Base-by-base conservation (phyloP, 2,329 filamentous ascomycete genomes). In the Ophiocordyceps camponoti-leonardi region DNA sequence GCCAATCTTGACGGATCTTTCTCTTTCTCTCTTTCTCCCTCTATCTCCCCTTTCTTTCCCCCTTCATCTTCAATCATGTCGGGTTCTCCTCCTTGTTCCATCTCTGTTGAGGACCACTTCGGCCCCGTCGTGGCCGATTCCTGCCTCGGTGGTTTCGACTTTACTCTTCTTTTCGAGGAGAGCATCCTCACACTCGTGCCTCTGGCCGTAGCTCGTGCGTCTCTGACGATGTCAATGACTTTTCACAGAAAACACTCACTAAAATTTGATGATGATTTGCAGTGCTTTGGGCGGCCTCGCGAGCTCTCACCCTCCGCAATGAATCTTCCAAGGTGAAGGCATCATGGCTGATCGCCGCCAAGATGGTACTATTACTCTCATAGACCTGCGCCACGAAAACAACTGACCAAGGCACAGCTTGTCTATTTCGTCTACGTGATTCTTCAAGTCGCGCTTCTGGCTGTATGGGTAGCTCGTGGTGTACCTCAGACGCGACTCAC, bases 81-180 rank as follows among this genome's bases (percentile, higher is more conserved):
- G 42, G 28, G 18, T 37, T 6, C 16, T 14, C 33, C 43, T 8
- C 42, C 45, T 19, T 51, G 48, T 37, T 48, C 48, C 26, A 47
- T 50, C 14, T 44, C 44, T 14, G 45, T 48, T 22, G 41, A 50
- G 33, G 42, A 51, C 19, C 33, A 23, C 14, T 54, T 53, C 42
- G 53, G 53, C 13, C 53, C 53, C 5, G 42, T 43, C 4, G 50
- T 54, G 33, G 47, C 44, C 31, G 26, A 18, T 12, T 42, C 43
- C 31, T 58, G 55, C 43, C 50, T 51, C n/a, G 49, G 44, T n/a
- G 54, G 55, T 41, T 57, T 54, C 48, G 55, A 58, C 47, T 57
- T 58, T 42, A 57, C 56, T 7, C 48, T 58, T 11, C 47, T 58
- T 3, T 58, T 57, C 44, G 53, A 58, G 41, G 54, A 58, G 44